These are phyloP conservation scores for Moricandia moricandioides DNA, from an alignment of 345 rosid species.

Conservation along the genomic window DNA sequence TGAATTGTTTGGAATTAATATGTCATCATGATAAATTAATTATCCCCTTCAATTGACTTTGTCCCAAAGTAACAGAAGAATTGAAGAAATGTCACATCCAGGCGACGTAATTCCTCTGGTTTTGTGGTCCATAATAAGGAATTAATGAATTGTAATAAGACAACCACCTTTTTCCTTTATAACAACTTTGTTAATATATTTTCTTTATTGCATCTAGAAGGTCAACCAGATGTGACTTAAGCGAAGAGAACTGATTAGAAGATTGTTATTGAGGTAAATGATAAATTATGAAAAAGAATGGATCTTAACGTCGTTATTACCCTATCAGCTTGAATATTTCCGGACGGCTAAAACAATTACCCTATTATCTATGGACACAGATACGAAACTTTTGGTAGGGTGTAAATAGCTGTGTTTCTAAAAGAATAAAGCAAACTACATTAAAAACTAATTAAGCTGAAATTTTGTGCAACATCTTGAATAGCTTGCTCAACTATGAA, in stretches of 20 bases:
- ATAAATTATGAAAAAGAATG: neutral
- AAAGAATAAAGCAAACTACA: neutral
- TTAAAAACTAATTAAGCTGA: neutral
- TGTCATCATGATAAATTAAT: neutral
- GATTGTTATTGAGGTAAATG: neutral
- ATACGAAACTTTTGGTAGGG: neutral
- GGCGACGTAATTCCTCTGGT: neutral
- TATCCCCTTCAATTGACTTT: neutral
- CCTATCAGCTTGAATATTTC: neutral
- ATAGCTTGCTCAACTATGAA: neutral
- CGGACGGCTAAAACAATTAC: neutral
- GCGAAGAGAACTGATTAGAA: neutral
- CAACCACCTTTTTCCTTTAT: neutral
- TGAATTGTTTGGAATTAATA: conserved; percentile 2
- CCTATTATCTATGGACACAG: neutral
- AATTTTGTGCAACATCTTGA: neutral
- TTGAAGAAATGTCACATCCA: conserved; percentile 27
- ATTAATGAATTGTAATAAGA: neutral
- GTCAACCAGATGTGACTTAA: conserved; percentile 19
- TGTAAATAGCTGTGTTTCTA: neutral
- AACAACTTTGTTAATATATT: neutral
- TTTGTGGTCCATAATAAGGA: neutral
- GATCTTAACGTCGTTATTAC: neutral
- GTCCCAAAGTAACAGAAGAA: neutral
- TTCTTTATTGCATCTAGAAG: conserved; percentile 23